phyloP scores from a whole-genome alignment of 1,139 yeast species.

The Candida mesenterica region DNA sequence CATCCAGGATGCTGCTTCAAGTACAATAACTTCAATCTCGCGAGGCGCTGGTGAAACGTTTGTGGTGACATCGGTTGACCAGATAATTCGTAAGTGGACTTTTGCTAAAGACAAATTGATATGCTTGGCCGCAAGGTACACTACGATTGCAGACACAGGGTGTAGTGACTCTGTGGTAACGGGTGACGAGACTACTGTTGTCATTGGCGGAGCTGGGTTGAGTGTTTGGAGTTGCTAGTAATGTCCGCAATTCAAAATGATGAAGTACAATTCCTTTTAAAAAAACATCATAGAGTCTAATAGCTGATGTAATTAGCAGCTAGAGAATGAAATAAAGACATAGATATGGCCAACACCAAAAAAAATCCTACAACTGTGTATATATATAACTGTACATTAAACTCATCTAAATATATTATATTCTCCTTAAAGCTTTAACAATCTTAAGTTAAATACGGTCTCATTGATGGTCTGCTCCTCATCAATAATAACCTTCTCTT shows the following conservation, averaged over 20 bases:
- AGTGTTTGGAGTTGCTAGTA: slow-evolving; percentile 46
- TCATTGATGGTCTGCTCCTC: slow-evolving; percentile 92
- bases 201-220: slow-evolving; percentile 73
- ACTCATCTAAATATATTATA: background rate
- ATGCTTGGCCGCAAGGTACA: slow-evolving; percentile 49
- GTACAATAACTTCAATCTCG: slow-evolving; percentile 74
- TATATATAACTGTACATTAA: slow-evolving; percentile 1
- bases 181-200: slow-evolving; percentile 25
- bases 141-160: slow-evolving; percentile 91
- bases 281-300: no score
- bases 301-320: no score
- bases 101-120: slow-evolving; percentile 28
- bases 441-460: slow-evolving; percentile 75
- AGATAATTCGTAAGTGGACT: slow-evolving; percentile 67
- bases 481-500: slow-evolving; percentile 62
- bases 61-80: slow-evolving; percentile 74
- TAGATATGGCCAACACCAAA: no score
- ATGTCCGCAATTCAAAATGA: no score
- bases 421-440: slow-evolving; percentile 50
- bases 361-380: background rate
- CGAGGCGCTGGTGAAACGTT: slow-evolving; percentile 20
- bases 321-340: no score
- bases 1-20: slow-evolving; percentile 67
- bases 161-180: slow-evolving; percentile 46
- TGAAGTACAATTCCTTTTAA: background rate